A percentile compares a stretch with the other conserved stretches of the same genome.
Conservation (phyloP, 768 basidiomycete genomes). For the Russula abietina region DNA sequence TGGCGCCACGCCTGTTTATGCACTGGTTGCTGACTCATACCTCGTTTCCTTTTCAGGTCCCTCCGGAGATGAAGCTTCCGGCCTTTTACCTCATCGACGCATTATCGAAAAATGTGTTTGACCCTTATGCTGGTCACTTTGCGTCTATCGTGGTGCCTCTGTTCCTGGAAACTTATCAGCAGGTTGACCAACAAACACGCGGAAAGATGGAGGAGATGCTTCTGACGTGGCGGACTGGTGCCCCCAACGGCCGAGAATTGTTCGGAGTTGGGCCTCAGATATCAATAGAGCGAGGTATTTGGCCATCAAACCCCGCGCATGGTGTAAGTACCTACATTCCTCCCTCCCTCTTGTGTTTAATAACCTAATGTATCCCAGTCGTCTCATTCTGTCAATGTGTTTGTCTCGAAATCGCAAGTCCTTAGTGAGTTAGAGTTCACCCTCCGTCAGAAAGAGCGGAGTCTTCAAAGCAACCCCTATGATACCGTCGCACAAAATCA, state of each 20-base stretch:
- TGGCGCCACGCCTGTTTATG: slow-evolving; percentile 21
- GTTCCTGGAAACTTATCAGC: slow-evolving; percentile 82
- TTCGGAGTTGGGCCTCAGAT: slow-evolving; percentile 78
- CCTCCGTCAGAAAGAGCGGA: slow-evolving; percentile 73
- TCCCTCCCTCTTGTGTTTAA: background rate
- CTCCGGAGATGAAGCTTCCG: slow-evolving; percentile 85
- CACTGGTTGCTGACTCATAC: slow-evolving; percentile 65
- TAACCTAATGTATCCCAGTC: background rate
- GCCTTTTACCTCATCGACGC: slow-evolving; percentile 94
- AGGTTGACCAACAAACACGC: slow-evolving; percentile 78
- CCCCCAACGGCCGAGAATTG: slow-evolving; percentile 71
- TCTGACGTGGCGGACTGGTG: slow-evolving; percentile 87
- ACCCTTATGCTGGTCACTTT: slow-evolving; percentile 86
- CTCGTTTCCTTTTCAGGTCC: slow-evolving; percentile 52
- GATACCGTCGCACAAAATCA: slow-evolving; percentile 66
- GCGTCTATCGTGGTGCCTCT: slow-evolving; percentile 73
- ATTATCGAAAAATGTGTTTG: slow-evolving; percentile 92
- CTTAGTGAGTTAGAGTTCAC: slow-evolving; percentile 78
- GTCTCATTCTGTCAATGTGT: slow-evolving; percentile 37
- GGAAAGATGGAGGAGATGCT: slow-evolving; percentile 99
- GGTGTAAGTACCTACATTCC: slow-evolving; percentile 35
- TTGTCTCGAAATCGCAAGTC: slow-evolving; percentile 72
- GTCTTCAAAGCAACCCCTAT: slow-evolving; percentile 63
- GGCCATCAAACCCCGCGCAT: slow-evolving; percentile 45
- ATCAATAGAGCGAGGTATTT: slow-evolving; percentile 78